Evolutionary conservation across 2,329 filamentous ascomycete species (phyloP).

Genomic region (Xylaria digitata): DNA sequence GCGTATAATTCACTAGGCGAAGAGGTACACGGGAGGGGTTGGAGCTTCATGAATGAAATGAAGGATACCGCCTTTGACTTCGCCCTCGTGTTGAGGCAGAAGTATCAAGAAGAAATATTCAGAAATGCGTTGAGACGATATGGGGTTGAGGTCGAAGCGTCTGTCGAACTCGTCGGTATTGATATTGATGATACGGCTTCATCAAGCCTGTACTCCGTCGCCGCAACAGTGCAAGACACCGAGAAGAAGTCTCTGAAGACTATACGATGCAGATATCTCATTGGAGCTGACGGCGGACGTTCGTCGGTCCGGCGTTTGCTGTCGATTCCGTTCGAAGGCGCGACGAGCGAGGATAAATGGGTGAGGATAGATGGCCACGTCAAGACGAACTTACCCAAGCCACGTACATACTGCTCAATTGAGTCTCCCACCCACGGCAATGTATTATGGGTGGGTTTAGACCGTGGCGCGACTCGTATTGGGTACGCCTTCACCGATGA

Average conservation of each 20-base stretch:
- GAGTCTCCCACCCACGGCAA: slow-evolving; percentile 65
- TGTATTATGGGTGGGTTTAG: slow-evolving; percentile 65
- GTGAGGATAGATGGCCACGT: slow-evolving; percentile 62
- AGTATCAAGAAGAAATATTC: slow-evolving; percentile 66
- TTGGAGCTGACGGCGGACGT: slow-evolving; percentile 64
- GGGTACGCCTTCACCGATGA: slow-evolving; percentile 63
- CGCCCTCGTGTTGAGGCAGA: slow-evolving; percentile 65
- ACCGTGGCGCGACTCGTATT: slow-evolving; percentile 64
- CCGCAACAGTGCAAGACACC: slow-evolving; percentile 25
- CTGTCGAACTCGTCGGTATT: slow-evolving; percentile 53
- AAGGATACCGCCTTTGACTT: slow-evolving; percentile 64
- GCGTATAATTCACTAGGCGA: slow-evolving; percentile 60
- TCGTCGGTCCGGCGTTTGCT: slow-evolving; percentile 60
- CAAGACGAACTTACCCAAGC: slow-evolving; percentile 61
- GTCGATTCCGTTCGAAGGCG: slow-evolving; percentile 61
- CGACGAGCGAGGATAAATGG: slow-evolving; percentile 63
- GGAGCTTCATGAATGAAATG: slow-evolving; percentile 66
- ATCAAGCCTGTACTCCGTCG: slow-evolving; percentile 11
- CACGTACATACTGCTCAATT: slow-evolving; percentile 60
- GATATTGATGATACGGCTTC: slow-evolving; percentile 46
- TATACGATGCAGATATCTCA: slow-evolving; percentile 56
- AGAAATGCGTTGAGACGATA: slow-evolving; percentile 52
- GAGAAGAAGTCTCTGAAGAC: slow-evolving; percentile 16
- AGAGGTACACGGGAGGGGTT: slow-evolving; percentile 57
- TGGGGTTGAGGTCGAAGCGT: slow-evolving; percentile 51